phyloP scores from a whole-genome alignment of 225 moss, liverwort and hornwort species.

The Physcomitrium patens region DNA sequence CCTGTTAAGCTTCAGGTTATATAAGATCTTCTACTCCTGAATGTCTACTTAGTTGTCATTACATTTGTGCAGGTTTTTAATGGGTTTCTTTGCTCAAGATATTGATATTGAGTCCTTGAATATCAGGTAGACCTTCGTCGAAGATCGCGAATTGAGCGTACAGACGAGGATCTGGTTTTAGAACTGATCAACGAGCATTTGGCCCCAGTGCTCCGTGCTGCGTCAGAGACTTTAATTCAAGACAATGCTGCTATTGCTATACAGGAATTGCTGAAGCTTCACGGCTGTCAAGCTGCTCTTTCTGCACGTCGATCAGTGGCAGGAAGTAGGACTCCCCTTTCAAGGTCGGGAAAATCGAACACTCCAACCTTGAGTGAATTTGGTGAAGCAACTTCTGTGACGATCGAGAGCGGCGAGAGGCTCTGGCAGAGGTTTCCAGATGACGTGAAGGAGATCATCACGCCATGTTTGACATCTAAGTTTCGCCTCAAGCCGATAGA shows the following conservation, averaged over 20 bases:
- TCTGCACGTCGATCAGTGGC: conserved; percentile 49
- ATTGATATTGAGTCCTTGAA: conserved; percentile 25
- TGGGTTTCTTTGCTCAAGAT: conserved; percentile 22
- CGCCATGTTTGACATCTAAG: conserved; percentile 96
- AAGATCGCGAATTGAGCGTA: conserved; percentile 83
- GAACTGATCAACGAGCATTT: conserved; percentile 95
- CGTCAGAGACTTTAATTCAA: conserved; percentile 90
- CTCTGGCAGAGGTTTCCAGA: conserved; percentile 96
- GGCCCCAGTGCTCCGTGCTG: conserved; percentile 90
- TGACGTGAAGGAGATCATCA: conserved; percentile 96
- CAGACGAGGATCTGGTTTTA: conserved; percentile 89
- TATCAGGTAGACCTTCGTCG: conserved; percentile 84
- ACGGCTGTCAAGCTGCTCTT: conserved; percentile 76
- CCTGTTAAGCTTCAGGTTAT: conserved; percentile 94
- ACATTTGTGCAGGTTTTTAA: conserved; percentile 14
- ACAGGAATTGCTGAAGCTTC: conserved; percentile 89
- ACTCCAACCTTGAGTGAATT: conserved; percentile 36
- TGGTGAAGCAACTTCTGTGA: conserved; percentile 42
- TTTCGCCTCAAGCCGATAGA: conserved; percentile 63
- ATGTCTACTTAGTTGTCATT: conserved; percentile 15
- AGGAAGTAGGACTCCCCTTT: conserved; percentile 45
- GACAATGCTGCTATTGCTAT: conserved; percentile 95
- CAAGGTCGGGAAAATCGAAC: conserved; percentile 48
- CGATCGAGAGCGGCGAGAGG: conserved; percentile 74
- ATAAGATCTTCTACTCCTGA: conserved; percentile 16